Conservation (phyloP, 2,329 filamentous ascomycete genomes). For the Trichoderma atroviride region DNA sequence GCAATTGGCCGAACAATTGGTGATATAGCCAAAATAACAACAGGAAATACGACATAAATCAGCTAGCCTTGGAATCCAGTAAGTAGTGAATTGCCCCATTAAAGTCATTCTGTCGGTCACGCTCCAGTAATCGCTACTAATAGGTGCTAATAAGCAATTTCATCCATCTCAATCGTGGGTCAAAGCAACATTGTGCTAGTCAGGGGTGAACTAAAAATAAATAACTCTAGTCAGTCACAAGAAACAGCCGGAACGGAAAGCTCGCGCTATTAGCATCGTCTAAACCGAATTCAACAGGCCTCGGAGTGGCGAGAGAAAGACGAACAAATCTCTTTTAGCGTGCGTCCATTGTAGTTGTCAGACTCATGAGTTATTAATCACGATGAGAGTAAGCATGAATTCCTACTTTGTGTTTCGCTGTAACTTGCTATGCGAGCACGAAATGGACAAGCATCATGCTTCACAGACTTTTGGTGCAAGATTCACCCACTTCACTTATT, state of each 20-base stretch:
- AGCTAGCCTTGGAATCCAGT: background rate
- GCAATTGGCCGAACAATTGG: background rate
- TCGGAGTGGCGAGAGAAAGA: background rate
- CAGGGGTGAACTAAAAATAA: conserved; percentile 6
- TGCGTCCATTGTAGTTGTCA: too few relatives aligned
- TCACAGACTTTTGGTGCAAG: background rate
- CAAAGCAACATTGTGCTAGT: background rate
- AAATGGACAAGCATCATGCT: background rate
- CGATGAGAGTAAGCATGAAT: too few relatives aligned
- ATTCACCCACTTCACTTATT: background rate
- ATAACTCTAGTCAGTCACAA: background rate
- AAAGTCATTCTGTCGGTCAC: background rate
- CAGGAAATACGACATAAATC: too few relatives aligned
- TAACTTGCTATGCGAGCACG: background rate
- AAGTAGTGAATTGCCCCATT: background rate
- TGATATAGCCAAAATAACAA: background rate
- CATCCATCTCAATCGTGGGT: background rate
- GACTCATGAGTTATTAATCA: background rate
- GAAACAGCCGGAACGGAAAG: background rate
- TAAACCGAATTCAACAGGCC: background rate
- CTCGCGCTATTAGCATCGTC: background rate
- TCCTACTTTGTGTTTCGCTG: background rate
- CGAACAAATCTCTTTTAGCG: background rate
- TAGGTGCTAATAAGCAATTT: background rate
- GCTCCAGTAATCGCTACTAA: background rate